Percentiles rank a stretch among this genome's conserved stretches.
Evolutionary conservation across 108 stramenopile genomes (phyloP).

Genomic region (Pseudonitzschia delicatissima): DNA sequence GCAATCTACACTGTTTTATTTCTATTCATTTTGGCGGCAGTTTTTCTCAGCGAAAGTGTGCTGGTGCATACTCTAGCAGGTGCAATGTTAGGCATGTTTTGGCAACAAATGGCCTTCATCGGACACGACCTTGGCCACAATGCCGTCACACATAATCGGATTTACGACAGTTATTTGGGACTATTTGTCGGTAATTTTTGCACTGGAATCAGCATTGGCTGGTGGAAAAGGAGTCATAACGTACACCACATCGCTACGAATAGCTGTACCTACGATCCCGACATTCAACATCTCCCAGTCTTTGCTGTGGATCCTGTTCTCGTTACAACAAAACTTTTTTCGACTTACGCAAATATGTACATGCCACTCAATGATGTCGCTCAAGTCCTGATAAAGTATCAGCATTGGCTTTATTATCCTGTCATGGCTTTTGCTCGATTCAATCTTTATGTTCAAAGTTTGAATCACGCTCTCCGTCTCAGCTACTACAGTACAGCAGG

Average conservation of each 20-base stretch:
- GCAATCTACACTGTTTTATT: conserved; percentile 6
- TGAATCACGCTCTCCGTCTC: conserved; percentile 40
- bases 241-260: conserved; percentile 91
- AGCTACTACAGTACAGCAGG: conserved; percentile 24
- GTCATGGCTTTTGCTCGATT: conserved; percentile 85
- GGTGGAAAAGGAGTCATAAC: conserved; percentile 95
- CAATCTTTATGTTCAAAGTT: conserved; percentile 80
- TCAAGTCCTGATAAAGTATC: conserved; percentile 70
- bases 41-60: conserved; percentile 14
- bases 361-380: conserved; percentile 65
- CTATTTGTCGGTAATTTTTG: conserved; percentile 51
- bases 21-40: conserved; percentile 5
- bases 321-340: conserved; percentile 56
- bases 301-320: conserved; percentile 55
- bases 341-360: conserved; percentile 69
- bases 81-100: conserved; percentile 50
- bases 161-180: conserved; percentile 50
- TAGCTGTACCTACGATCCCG: conserved; percentile 86
- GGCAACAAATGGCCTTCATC: conserved; percentile 90
- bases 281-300: conserved; percentile 92
- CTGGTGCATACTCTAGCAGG: conserved; percentile 21
- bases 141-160: conserved; percentile 63
- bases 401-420: conserved; percentile 88
- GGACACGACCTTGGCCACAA: conserved; percentile 91
- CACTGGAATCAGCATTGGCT: conserved; percentile 78